These are phyloP conservation scores for Vigna reflexopilosa DNA, from an alignment of 306 rosid genomes.

Conservation along the genomic window DNA sequence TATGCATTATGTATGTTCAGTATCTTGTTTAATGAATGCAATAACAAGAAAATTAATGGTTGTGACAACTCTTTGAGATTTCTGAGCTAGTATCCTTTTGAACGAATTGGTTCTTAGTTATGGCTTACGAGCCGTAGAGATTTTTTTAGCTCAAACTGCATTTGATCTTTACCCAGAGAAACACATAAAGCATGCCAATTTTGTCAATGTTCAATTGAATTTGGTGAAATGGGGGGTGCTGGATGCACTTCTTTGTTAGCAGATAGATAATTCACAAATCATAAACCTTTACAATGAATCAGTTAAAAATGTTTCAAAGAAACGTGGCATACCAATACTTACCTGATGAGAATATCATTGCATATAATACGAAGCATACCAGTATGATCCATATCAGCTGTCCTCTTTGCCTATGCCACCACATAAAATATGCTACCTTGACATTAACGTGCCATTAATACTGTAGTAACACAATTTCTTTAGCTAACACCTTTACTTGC, in stretches of 20 bases:
- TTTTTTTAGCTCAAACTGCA: neutral
- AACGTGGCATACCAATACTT: neutral
- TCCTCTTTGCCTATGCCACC: slow-evolving; percentile 8
- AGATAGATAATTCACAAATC: neutral
- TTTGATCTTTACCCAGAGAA: slow-evolving; percentile 19
- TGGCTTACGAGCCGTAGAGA: slow-evolving; percentile 2
- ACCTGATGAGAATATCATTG: neutral
- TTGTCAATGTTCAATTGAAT: slow-evolving; percentile 21
- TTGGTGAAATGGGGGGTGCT: slow-evolving; percentile 20
- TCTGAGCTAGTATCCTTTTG: slow-evolving; percentile 3
- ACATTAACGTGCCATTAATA: slow-evolving; percentile 32
- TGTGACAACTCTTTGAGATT: slow-evolving; percentile 11
- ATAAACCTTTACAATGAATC: slow-evolving; percentile 25
- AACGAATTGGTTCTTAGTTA: slow-evolving; percentile 29
- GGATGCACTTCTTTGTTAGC: slow-evolving; percentile 29
- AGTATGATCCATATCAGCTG: neutral
- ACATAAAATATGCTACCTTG: slow-evolving; percentile 15
- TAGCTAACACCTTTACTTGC: neutral
- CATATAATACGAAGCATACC: no score
- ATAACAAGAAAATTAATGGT: slow-evolving; percentile 7
- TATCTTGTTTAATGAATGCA: slow-evolving; percentile 10
- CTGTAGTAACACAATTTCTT: neutral
- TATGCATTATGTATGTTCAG: slow-evolving; percentile 8
- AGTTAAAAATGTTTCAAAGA: slow-evolving; percentile 4
- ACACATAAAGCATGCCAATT: slow-evolving; percentile 22